Evolutionary conservation across 768 basidiomycete species (phyloP).

Genomic region (Leccinum variicolor): DNA sequence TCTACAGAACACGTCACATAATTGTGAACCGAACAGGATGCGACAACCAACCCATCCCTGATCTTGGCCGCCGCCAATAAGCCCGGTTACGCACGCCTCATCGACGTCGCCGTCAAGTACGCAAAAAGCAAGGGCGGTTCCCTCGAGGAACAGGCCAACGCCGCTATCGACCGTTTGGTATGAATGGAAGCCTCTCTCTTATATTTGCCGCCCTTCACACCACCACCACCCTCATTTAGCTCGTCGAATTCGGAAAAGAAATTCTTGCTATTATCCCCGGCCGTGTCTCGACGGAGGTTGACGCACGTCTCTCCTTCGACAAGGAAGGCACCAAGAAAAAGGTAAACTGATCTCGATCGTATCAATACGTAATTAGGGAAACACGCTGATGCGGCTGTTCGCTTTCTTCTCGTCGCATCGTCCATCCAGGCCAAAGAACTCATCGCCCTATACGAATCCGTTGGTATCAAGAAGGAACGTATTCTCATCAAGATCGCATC

Average conservation of each 20-base stretch:
- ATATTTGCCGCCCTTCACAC: constrained; percentile 9
- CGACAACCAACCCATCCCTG: constrained; percentile 96
- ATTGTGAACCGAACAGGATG: constrained; percentile 57
- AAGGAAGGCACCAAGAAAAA: constrained; percentile 90
- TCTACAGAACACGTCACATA: constrained; percentile 7
- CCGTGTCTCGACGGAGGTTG: constrained; percentile 98
- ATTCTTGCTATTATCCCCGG: constrained; percentile 96
- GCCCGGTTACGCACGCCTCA: constrained; percentile 75
- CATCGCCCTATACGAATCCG: constrained; percentile 91
- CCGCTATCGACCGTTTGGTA: constrained; percentile 88
- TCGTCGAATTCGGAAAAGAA: constrained; percentile 96
- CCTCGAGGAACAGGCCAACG: constrained; percentile 69
- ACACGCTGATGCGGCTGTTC: constrained; percentile 2
- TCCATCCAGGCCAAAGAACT: constrained; percentile 66
- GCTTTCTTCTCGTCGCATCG: constrained; percentile 6
- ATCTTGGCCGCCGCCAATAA: constrained; percentile 94
- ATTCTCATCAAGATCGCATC: constrained; percentile 99
- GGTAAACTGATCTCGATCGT: constrained; percentile 37
- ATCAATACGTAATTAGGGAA: constrained; percentile 22
- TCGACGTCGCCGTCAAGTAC: constrained; percentile 68
- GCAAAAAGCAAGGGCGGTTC: constrained; percentile 81
- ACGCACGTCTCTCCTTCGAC: constrained; percentile 96
- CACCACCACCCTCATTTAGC: constrained; percentile 42
- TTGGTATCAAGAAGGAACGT: constrained; percentile 91
- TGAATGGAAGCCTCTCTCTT: constrained; percentile 30